phyloP scores from a whole-genome alignment of 108 stramenopile genomes.

The Phaeodactylum tricornutum region DNA sequence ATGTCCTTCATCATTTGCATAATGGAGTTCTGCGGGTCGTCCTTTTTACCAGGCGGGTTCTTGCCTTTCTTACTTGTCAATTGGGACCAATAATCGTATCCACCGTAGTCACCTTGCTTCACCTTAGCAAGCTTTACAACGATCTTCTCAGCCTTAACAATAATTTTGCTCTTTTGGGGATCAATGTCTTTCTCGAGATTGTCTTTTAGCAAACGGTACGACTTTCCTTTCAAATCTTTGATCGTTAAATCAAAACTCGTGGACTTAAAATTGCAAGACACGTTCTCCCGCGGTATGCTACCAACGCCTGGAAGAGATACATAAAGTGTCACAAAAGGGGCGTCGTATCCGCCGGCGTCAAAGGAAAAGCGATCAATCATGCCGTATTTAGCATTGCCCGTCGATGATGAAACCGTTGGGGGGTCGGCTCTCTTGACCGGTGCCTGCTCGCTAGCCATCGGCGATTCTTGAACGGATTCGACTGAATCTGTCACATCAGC shows the following conservation, averaged over 20 bases:
- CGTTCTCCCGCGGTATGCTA: conserved; percentile 37
- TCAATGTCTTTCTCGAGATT: conserved; percentile 92
- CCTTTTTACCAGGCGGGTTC: conserved; percentile 15
- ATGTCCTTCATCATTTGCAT: conserved; percentile 98
- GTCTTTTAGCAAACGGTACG: conserved; percentile 85
- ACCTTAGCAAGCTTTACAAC: conserved; percentile 84
- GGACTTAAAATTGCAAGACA: conserved; percentile 47
- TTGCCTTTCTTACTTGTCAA: conserved; percentile 68
- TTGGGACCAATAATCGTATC: conserved; percentile 79
- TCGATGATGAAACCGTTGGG: conserved; percentile 3
- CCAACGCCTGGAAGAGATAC: conserved; percentile 52
- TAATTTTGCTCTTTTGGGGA: conserved; percentile 55
- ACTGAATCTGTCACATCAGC: neutral
- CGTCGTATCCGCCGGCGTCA: conserved; percentile 70
- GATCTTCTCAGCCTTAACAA: conserved; percentile 87
- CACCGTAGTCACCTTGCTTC: conserved; percentile 74
- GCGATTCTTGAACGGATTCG: neutral
- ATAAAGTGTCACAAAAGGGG: conserved; percentile 64
- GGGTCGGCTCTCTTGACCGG: neutral
- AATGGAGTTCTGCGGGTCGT: conserved; percentile 64
- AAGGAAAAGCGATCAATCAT: conserved; percentile 62
- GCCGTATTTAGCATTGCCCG: conserved; percentile 21
- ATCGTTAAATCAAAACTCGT: conserved; percentile 74
- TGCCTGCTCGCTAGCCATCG: neutral
- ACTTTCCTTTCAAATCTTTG: conserved; percentile 62